These are phyloP conservation scores for Vickermania ingenoplastis DNA, from an alignment of 208 protist genomes.

Conservation along the genomic window DNA sequence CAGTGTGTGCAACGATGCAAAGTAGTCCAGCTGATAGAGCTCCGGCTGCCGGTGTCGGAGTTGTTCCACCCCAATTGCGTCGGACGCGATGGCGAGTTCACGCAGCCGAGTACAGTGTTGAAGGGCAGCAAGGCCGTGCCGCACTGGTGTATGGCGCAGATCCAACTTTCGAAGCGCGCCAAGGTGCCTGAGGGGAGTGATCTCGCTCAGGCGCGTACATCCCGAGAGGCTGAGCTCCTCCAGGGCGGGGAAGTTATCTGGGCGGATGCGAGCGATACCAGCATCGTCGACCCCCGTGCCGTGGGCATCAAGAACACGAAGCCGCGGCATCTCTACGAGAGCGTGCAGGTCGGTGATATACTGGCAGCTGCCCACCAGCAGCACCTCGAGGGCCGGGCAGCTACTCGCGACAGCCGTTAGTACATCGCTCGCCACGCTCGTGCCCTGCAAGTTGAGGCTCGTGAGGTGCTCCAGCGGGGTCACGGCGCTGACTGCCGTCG, in stretches of 20 bases:
- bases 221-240: constrained; percentile 2
- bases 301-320: constrained; percentile 1
- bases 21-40: neutral
- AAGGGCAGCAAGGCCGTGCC: neutral
- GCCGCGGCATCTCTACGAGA: neutral
- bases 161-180: neutral
- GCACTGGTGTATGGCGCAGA: neutral
- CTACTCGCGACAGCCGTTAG: neutral
- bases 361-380: neutral
- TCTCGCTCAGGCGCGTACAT: neutral
- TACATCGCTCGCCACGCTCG: neutral
- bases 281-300: constrained; percentile 1
- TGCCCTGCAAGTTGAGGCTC: neutral
- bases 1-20: neutral
- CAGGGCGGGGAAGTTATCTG: neutral
- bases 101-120: constrained; percentile 1
- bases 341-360: neutral
- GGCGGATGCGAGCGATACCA: neutral
- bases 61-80: neutral
- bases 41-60: neutral
- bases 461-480: neutral
- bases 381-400: neutral
- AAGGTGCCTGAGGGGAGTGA: neutral
- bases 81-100: neutral
- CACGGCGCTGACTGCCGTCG: neutral